Conservation (phyloP, 2,329 filamentous ascomycete genomes). For the Neofusicoccum sp. region DNA sequence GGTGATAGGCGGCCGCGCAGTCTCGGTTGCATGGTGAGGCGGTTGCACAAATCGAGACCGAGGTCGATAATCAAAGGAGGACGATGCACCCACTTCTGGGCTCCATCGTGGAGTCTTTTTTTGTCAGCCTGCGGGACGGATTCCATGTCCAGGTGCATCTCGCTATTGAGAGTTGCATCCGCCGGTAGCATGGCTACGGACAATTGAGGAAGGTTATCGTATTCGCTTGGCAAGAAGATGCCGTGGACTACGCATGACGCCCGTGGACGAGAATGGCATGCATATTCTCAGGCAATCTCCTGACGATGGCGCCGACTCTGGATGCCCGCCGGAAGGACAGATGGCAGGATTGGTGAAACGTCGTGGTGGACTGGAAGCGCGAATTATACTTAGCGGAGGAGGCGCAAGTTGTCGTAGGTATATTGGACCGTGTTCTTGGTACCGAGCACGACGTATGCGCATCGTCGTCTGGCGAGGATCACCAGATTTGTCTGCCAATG, state of each 20-base stretch:
- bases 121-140: no score
- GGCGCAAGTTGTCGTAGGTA: background rate
- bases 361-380: background rate
- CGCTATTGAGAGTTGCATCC: no score
- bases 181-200: no score
- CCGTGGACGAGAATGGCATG: background rate
- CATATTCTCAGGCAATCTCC: background rate
- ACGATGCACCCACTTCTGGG: no score
- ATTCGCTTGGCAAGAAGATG: background rate
- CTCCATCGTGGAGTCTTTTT: no score
- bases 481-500: background rate
- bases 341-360: background rate
- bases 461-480: background rate
- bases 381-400: background rate
- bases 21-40: no score
- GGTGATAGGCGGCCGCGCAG: no score
- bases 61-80: no score
- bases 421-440: background rate
- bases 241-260: background rate
- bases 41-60: no score
- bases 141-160: no score
- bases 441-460: background rate
- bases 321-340: background rate
- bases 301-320: background rate
- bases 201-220: conserved; percentile 5